Percentiles rank a stretch among this genome's conserved stretches.
Conservation (phyloP, 176 grass and related monocot genomes). For the Zizania latifolia region DNA sequence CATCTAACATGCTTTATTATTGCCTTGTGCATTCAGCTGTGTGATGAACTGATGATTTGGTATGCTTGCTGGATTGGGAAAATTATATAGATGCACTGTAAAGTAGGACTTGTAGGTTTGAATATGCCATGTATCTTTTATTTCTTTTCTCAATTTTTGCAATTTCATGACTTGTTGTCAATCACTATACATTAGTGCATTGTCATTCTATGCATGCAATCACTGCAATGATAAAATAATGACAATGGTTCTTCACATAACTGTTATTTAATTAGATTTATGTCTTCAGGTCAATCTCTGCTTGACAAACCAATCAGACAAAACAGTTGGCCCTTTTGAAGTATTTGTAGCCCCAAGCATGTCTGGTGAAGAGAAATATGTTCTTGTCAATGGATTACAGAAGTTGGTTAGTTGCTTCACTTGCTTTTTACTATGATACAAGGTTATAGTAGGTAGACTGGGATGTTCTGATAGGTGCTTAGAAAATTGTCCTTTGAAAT, state of each 20-base stretch:
- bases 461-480: background rate
- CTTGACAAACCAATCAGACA: conserved; percentile 75
- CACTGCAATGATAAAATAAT: background rate
- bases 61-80: background rate
- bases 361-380: conserved; percentile 54
- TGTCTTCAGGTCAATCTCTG: conserved; percentile 71
- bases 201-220: background rate
- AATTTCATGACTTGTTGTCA: conserved; percentile 7
- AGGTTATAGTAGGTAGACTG: background rate
- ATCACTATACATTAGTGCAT: background rate
- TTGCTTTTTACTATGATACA: background rate
- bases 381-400: conserved; percentile 88
- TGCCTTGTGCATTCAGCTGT: background rate
- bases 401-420: conserved; percentile 69
- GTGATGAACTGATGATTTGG: background rate
- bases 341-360: conserved; percentile 62
- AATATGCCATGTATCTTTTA: background rate
- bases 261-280: conserved; percentile 15
- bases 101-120: background rate
- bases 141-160: background rate
- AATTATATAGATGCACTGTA: conserved; percentile 11
- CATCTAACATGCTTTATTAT: background rate
- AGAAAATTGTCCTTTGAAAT: conserved; percentile 7
- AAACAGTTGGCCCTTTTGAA: conserved; percentile 97
- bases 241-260: background rate